A percentile compares a stretch with the other conserved stretches of the same genome.
These are phyloP conservation scores for Chlamydomonas sphaeroides DNA, from an alignment of 139 green algal genomes.

Conservation along the genomic window DNA sequence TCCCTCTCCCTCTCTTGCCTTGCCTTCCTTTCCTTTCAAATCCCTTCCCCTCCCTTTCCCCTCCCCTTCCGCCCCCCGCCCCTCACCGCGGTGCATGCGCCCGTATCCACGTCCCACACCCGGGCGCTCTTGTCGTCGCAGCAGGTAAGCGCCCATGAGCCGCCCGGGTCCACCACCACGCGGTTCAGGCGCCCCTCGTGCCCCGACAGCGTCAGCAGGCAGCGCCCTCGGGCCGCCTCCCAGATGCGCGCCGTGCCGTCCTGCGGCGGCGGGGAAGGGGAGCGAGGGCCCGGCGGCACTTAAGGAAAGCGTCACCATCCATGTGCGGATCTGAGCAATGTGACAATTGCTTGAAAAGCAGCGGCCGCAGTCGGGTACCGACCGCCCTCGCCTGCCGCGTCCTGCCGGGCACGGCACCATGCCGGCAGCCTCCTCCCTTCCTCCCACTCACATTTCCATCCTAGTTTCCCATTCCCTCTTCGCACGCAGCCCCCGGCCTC, in stretches of 20 bases:
- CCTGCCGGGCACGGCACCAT: no score
- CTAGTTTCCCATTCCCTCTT: not conserved
- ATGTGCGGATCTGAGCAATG: no score
- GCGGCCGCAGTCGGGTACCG: no score
- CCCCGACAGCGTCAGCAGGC: constrained; percentile 59
- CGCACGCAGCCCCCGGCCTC: not conserved
- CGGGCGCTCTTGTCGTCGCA: constrained; percentile 77
- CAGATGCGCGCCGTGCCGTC: constrained; percentile 72
- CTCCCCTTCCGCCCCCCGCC: no score
- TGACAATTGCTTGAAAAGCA: no score
- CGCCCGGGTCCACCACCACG: constrained; percentile 47
- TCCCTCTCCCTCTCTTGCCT: not conserved
- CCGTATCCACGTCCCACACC: constrained; percentile 71
- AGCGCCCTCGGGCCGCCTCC: constrained; percentile 60
- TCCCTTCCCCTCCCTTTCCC: no score
- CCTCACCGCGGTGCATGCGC: constrained; percentile 53
- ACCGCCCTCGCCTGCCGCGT: no score
- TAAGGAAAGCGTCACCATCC: no score
- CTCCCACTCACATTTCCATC: not conserved
- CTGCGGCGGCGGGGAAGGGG: not conserved
- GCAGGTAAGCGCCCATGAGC: constrained; percentile 61
- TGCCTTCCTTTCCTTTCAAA: no score
- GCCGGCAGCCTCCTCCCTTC: not conserved
- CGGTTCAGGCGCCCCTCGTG: constrained; percentile 55
- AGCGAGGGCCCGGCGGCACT: no score